Evolutionary conservation across 306 rosid genomes (phyloP), one percentile per base, ranked within the genome.

Genomic region (Vigna mungo): DNA sequence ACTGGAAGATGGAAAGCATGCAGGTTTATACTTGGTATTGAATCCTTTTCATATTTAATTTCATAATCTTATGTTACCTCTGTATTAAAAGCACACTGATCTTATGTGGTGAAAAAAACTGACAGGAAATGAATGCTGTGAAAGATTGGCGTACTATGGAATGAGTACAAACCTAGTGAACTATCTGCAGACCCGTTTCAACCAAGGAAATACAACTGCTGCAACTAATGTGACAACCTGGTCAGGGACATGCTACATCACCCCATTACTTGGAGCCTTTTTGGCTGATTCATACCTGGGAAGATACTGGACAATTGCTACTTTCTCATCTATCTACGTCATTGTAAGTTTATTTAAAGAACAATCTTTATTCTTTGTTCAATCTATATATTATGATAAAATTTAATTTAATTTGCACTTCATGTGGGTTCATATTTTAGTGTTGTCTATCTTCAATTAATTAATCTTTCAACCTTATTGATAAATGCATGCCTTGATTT

Each of bases 271-370:
- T 32, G 97, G 97, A 54, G 97, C 96, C 55, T 92, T 92, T 83
- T 69, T 92, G 41, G 96, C 97, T 72, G 97, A 92, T 86, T 84
- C 97, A 27, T 92, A 92, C 81, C 34, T 90, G 74, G 97, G 96
- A 82, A 90, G 94, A 89, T 92, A 83, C 81, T 90, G 97, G 97
- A 92, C 96, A 25, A 92, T 92, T 79, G 94, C 97, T 4, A 80
- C 54, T 74, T 92, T 92, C 81, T 89, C 96, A 21, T 74, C 44
- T 16, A 43, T 92, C 56, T 92, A 92, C 83, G 91, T 76, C 51
- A 7, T 90, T 72, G 97, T 92, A 87, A 87, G 97, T 82, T 82
- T 27, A 30, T 34, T 65, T 46, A 23, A 77, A 78, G 55, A 49
- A 20, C 16, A 52, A 25, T 18, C 7, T 48, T 20, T 43, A 8